Conservation (phyloP, 148 eudicot genomes). For the Drosera capensis region DNA sequence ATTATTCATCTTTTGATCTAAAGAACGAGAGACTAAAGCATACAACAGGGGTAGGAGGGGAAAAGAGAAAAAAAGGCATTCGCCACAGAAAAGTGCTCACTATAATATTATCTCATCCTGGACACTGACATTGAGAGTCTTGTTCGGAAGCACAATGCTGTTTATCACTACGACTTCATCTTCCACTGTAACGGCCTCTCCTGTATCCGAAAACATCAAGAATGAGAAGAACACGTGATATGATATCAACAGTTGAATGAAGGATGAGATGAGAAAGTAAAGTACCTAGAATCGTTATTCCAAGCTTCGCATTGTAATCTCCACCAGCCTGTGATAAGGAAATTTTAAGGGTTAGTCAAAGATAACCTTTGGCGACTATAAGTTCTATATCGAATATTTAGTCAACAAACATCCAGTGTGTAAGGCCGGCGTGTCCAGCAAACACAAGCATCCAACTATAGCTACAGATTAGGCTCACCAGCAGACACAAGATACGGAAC, state of each 20-base stretch:
- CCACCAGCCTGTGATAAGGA: background rate
- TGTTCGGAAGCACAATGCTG: slow-evolving; percentile 58
- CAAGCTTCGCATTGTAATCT: background rate
- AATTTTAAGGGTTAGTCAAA: background rate
- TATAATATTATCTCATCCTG: slow-evolving; percentile 61
- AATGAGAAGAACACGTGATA: background rate
- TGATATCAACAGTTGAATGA: background rate
- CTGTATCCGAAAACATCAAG: slow-evolving; percentile 17
- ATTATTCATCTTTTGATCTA: background rate
- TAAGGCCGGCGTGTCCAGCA: too few species aligned
- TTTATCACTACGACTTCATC: slow-evolving; percentile 59
- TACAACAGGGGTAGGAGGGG: background rate
- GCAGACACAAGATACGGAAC: too few species aligned
- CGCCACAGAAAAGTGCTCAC: background rate
- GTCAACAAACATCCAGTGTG: too few species aligned
- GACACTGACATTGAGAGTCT: slow-evolving; percentile 61
- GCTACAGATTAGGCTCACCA: too few species aligned
- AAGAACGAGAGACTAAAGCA: background rate
- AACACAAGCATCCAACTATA: too few species aligned
- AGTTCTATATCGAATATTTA: too few species aligned
- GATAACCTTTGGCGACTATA: background rate
- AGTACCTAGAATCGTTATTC: background rate
- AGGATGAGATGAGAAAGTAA: background rate
- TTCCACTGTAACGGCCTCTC: slow-evolving; percentile 66
- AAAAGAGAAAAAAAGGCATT: background rate